Evolutionary conservation across 2,329 filamentous ascomycete species (phyloP).

Genomic region (Colletotrichum somersetense): DNA sequence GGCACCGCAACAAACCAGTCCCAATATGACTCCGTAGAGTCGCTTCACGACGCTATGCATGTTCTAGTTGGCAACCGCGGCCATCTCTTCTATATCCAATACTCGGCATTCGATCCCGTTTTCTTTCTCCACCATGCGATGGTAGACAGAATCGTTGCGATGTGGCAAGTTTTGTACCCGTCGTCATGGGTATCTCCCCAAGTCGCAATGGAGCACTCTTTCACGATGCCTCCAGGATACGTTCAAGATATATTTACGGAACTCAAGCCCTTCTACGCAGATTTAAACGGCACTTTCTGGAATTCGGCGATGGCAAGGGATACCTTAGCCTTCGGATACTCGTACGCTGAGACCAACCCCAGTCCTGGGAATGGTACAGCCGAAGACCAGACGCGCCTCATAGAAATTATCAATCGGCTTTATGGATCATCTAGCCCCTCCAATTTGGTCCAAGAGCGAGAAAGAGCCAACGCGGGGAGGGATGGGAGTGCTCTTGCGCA

Average conservation of each 20-base stretch:
- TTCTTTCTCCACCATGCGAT: conserved; percentile 85
- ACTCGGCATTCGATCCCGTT: conserved; percentile 82
- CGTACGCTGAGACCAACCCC: conserved; percentile 73
- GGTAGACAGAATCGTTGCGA: conserved; percentile 79
- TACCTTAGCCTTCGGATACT: conserved; percentile 76
- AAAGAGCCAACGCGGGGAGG: not conserved
- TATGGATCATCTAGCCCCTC: conserved; percentile 52
- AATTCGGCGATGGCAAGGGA: conserved; percentile 72
- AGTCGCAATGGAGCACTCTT: conserved; percentile 68
- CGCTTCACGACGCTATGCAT: conserved; percentile 74
- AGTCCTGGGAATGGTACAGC: conserved; percentile 51
- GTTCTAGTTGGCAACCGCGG: conserved; percentile 70
- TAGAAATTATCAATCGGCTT: conserved; percentile 66
- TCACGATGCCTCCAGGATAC: conserved; percentile 67
- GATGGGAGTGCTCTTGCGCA: conserved; percentile 8
- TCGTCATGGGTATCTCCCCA: conserved; percentile 73
- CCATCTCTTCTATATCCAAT: conserved; percentile 78
- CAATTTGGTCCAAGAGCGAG: conserved; percentile 33
- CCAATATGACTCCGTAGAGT: conserved; percentile 74
- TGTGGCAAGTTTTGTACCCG: conserved; percentile 83
- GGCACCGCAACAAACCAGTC: conserved; percentile 59
- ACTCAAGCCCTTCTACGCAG: conserved; percentile 76
- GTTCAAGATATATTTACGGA: conserved; percentile 67
- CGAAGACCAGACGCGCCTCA: conserved; percentile 58
- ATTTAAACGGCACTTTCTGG: conserved; percentile 73